phyloP scores from a whole-genome alignment of 2,329 filamentous ascomycete genomes.

The Aureobasidium sp. region DNA sequence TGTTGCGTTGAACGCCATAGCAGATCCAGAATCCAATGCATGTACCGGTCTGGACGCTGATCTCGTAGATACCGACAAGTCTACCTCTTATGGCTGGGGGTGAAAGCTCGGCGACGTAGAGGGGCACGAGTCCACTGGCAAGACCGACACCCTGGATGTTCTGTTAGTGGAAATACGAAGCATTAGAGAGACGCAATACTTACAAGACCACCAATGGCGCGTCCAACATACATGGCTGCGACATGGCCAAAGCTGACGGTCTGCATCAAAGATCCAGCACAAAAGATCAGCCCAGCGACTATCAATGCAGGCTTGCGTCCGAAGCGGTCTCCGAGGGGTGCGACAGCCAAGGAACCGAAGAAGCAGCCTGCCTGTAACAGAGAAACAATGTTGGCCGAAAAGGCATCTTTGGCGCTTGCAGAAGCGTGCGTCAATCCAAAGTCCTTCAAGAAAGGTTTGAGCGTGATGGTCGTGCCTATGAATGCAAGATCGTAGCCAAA shows the following conservation, averaged over 20 bases:
- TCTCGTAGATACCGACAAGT: conserved; percentile 30
- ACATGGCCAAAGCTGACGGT: conserved; percentile 42
- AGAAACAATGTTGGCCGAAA: conserved; percentile 20
- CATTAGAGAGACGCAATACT: neutral
- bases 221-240: conserved; percentile 38
- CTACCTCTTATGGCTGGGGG: conserved; percentile 30
- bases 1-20: conserved; percentile 28
- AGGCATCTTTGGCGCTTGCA: conserved; percentile 8
- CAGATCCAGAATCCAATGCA: conserved; percentile 33
- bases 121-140: conserved; percentile 29
- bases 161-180: neutral
- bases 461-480: conserved; percentile 20
- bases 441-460: conserved; percentile 18
- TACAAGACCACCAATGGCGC: conserved; percentile 19
- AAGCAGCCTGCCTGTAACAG: conserved; percentile 19
- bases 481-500: conserved; percentile 21
- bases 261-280: conserved; percentile 22
- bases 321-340: conserved; percentile 14
- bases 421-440: conserved; percentile 18
- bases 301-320: conserved; percentile 17
- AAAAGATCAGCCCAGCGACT: conserved; percentile 16
- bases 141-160: conserved; percentile 22
- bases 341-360: conserved; percentile 18
- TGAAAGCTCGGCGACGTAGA: conserved; percentile 31
- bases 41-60: conserved; percentile 29